A percentile compares a stretch with the other conserved stretches of the same genome.
These are phyloP conservation scores for Ascochyta koolunga DNA, from an alignment of 2,329 filamentous ascomycete genomes.

Conservation along the genomic window DNA sequence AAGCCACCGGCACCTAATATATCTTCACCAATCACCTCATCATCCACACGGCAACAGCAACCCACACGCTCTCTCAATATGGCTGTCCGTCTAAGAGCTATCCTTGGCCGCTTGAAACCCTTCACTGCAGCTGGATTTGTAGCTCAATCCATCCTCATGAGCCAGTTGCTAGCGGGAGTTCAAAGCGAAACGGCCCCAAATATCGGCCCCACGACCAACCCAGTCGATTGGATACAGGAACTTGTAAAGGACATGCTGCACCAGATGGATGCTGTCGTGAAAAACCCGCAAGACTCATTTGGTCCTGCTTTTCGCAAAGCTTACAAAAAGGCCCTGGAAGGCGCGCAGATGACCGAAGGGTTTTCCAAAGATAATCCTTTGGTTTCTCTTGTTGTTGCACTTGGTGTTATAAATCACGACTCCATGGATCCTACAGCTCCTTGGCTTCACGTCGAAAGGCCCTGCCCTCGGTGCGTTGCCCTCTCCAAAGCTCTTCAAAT, in stretches of 20 bases:
- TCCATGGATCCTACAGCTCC: conserved; percentile 32
- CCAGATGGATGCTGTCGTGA: neutral
- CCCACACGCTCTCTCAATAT: neutral
- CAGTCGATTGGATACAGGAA: neutral
- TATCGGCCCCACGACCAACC: neutral
- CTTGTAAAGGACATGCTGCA: neutral
- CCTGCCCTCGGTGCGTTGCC: conserved; percentile 30
- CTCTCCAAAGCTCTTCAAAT: neutral
- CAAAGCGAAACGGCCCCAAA: neutral
- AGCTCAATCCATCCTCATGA: neutral
- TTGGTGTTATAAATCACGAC: conserved; percentile 33
- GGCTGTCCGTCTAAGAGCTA: neutral
- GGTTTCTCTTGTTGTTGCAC: conserved; percentile 33
- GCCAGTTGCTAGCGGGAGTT: neutral
- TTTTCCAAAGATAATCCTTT: conserved; percentile 38
- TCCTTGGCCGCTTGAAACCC: neutral
- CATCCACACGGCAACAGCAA: neutral
- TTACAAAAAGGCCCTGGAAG: conserved; percentile 26
- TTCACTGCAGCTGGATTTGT: neutral
- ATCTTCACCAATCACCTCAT: neutral
- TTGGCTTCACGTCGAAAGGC: conserved; percentile 39
- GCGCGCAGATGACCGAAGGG: conserved; percentile 22
- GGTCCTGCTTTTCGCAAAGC: conserved; percentile 26
- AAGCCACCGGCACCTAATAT: conserved; percentile 1
- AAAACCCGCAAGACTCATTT: conserved; percentile 20